A percentile compares a stretch with the other conserved stretches of the same genome.
Evolutionary conservation across 169 alveolate species (phyloP).

Genomic region (Eimeria falciformis): DNA sequence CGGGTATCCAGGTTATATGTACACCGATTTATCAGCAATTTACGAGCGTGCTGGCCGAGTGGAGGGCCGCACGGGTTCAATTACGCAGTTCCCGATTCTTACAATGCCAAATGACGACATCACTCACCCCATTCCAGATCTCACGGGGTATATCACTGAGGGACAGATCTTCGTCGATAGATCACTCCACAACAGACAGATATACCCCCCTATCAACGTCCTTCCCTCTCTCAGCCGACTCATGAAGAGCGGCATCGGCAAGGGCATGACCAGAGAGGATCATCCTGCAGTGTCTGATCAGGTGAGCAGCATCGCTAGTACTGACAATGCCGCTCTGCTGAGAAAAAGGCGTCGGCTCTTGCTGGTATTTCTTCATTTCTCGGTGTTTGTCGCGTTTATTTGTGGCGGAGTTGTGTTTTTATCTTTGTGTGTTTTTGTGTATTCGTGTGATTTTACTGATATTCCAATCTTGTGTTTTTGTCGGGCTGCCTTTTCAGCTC

Average conservation of each 20-base stretch:
- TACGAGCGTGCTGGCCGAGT: conserved; percentile 99
- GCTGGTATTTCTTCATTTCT: background rate
- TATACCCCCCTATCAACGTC: conserved; percentile 93
- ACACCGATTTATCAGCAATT: conserved; percentile 98
- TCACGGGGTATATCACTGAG: conserved; percentile 93
- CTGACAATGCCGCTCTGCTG: background rate
- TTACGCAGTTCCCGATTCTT: conserved; percentile 99
- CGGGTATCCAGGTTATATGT: conserved; percentile 99
- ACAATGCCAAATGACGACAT: conserved; percentile 99
- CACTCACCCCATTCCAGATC: conserved; percentile 97
- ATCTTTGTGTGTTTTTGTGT: too few species aligned
- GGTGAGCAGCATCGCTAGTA: conserved; percentile 18
- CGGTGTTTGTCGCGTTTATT: background rate
- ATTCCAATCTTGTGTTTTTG: background rate
- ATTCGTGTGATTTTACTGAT: background rate
- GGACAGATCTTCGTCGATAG: conserved; percentile 99
- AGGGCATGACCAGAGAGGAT: conserved; percentile 99
- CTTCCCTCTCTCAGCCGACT: conserved; percentile 98
- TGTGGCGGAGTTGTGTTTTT: background rate
- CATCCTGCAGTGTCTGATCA: conserved; percentile 99
- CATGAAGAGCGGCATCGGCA: conserved; percentile 99
- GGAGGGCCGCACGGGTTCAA: conserved; percentile 97
- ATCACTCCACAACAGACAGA: conserved; percentile 97
- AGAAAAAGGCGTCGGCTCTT: too few species aligned
- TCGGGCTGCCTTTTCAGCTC: conserved; percentile 89